Evolutionary conservation across 306 rosid genomes (phyloP), one percentile per base, ranked within the genome.

Genomic region (Castanea crenata): DNA sequence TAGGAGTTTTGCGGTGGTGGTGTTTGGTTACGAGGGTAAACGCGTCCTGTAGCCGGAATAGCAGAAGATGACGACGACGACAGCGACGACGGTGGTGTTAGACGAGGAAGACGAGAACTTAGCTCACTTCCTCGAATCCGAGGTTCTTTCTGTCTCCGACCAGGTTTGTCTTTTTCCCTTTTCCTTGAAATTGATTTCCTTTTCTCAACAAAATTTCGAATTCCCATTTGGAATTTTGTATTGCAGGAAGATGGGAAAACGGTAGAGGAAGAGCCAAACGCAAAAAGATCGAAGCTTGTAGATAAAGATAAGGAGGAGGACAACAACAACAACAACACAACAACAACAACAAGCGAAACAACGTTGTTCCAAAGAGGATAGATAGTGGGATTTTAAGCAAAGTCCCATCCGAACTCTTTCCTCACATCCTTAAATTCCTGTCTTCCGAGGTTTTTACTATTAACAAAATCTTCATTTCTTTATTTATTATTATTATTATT

Each of bases 21-120:
- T 20, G 61, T 46, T 46, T 34, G 56, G 73, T 55, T 59, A 21
- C 18, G 27, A 46, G 67, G 72, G 82, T 9, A 41, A 76, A 69
- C 29, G 80, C 82, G 69, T 15, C 71, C 46, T 56, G 73, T 3
- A 1, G 4, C 1, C 12, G 54, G 16, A 49, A 12, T 49, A 10
- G 16, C 4, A 10, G 54, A 49, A n/a, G 52, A 23, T 27, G 23
- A 92, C 86, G 98, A 76, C 86, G 65, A 76, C 86, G 65, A 18
- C 23, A 27, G 13, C 29, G 23, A 90, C 86, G 98, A 75, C 86
- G 8, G 46, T 41, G 67, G 14, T 85, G 21, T 89, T 90, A 8
- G 98, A 95, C 29, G 98, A 95, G 27, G 98, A 95, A 69, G 98
- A 90, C 81, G 96, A 87, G 87, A 77, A 32, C 57, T 78, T 95